Conservation (phyloP, 2,329 filamentous ascomycete species). For the Dactylonectria macrodidyma region DNA sequence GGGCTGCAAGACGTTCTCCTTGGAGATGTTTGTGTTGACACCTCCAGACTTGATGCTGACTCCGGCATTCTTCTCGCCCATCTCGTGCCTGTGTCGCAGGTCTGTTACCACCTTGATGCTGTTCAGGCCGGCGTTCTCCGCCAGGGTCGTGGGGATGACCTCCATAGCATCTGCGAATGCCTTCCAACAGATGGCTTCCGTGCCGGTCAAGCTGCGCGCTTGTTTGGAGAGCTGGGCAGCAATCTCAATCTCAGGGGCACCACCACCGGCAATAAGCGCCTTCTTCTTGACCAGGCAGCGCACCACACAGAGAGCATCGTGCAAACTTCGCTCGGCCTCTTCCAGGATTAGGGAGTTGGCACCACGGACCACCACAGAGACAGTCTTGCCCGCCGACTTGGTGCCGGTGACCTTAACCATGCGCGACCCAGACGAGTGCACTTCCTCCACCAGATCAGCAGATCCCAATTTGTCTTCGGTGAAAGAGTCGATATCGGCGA, state of each 20-base stretch:
- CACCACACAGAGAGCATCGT: conserved; percentile 98
- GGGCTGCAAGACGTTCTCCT: conserved; percentile 97
- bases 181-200: conserved; percentile 99
- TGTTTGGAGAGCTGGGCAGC: conserved; percentile 88
- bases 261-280: conserved; percentile 97
- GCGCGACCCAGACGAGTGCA: conserved; percentile 87
- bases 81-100: conserved; percentile 91
- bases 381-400: conserved; percentile 86
- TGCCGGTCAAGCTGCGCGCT: conserved; percentile 87
- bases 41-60: conserved; percentile 98
- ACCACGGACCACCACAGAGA: conserved; percentile 94
- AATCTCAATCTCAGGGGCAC: conserved; percentile 97
- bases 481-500: conserved; percentile 98
- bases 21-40: conserved; percentile 96
- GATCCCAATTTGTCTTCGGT: conserved; percentile 97
- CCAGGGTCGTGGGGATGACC: conserved; percentile 95
- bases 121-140: conserved; percentile 97
- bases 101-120: conserved; percentile 99
- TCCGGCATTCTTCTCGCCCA: conserved; percentile 95
- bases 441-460: conserved; percentile 94
- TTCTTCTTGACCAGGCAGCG: conserved; percentile 99
- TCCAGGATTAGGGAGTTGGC: conserved; percentile 96
- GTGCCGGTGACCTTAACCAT: conserved; percentile 97
- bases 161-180: conserved; percentile 98
- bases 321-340: conserved; percentile 95